Conservation (phyloP, 768 basidiomycete genomes). For the Tricholoma terreum region DNA sequence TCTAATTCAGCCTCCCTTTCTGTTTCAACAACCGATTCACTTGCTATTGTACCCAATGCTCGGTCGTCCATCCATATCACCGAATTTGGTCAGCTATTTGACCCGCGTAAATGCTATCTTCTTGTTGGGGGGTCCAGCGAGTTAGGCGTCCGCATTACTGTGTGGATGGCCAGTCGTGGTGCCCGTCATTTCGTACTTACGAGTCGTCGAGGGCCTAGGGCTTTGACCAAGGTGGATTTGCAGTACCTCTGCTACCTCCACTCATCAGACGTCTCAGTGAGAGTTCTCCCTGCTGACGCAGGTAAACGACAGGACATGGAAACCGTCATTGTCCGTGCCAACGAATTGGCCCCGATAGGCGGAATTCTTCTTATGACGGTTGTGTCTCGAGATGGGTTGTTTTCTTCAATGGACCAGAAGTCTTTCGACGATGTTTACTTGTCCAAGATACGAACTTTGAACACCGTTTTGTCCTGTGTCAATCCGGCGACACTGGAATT, state of each 20-base stretch:
- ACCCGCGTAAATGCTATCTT: slow-evolving; percentile 9
- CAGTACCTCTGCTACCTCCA: not conserved
- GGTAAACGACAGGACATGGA: not conserved
- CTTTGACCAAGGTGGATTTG: not conserved
- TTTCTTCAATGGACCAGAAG: not conserved
- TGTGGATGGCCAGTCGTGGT: slow-evolving; percentile 8
- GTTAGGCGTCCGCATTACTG: slow-evolving; percentile 5
- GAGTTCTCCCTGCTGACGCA: not conserved
- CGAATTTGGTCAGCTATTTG: not conserved
- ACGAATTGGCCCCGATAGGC: not conserved
- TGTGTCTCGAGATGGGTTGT: not conserved
- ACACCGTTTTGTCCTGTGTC: not conserved
- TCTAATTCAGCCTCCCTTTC: no score
- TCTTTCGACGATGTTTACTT: slow-evolving; percentile 1
- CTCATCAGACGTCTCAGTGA: not conserved
- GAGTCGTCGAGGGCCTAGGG: not conserved
- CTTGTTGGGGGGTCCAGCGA: slow-evolving; percentile 9
- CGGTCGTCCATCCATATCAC: not conserved
- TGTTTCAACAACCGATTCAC: no score
- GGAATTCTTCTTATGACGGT: slow-evolving; percentile 2
- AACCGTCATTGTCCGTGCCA: not conserved
- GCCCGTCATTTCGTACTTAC: slow-evolving; percentile 4
- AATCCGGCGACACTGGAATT: slow-evolving; percentile 1
- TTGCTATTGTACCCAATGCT: not conserved
- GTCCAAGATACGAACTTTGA: not conserved